Conservation (phyloP, 2,329 filamentous ascomycete genomes). For the Trichothecium roseum region DNA sequence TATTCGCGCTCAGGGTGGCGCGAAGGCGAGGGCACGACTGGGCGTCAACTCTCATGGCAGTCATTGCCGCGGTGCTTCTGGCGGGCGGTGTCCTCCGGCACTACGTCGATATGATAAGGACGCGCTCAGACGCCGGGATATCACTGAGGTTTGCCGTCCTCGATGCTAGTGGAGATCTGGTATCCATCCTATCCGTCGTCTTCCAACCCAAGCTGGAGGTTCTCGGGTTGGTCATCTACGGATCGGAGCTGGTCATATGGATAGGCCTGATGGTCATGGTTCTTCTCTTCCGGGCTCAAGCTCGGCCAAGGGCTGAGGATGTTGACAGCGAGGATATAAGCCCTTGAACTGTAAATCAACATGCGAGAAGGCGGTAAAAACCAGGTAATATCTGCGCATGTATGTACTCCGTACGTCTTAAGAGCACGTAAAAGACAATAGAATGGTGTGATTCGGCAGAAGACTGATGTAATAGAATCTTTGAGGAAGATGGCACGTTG, state of each 20-base stretch:
- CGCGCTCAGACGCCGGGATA: conserved; percentile 58
- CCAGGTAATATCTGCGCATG: no score
- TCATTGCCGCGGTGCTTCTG: conserved; percentile 51
- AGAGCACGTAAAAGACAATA: no score
- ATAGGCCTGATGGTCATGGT: conserved; percentile 27
- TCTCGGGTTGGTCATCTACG: conserved; percentile 57
- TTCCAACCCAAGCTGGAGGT: conserved; percentile 50
- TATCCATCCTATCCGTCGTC: conserved; percentile 53
- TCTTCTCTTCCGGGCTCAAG: neutral
- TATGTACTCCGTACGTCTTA: no score
- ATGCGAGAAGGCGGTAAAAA: no score
- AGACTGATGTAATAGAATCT: no score
- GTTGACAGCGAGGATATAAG: no score
- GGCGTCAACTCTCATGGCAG: conserved; percentile 58
- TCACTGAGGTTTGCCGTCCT: conserved; percentile 64
- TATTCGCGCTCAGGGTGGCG: conserved; percentile 43
- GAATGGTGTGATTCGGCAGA: no score
- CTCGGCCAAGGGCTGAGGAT: no score
- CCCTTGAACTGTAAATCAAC: no score
- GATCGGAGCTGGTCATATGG: conserved; percentile 55
- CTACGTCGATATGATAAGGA: conserved; percentile 58
- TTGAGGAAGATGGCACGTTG: no score
- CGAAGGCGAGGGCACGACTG: conserved; percentile 36
- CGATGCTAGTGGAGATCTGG: conserved; percentile 58
- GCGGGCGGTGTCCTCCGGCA: conserved; percentile 57